Evolutionary conservation across 169 alveolate genomes (phyloP).

Genomic region (Cardiosporidium cionae): DNA sequence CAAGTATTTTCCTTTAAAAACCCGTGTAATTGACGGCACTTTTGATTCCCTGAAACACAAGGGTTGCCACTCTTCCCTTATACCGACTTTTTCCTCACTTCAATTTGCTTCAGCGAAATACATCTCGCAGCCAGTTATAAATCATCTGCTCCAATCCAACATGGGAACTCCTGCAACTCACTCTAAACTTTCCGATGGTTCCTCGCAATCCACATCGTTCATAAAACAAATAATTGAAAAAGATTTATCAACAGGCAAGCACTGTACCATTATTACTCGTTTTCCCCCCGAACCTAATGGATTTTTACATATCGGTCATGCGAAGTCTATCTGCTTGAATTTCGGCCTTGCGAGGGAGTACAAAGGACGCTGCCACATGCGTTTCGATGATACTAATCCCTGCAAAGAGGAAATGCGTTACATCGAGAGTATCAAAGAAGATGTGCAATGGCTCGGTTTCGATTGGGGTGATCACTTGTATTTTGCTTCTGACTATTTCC

Average conservation of each 20-base stretch:
- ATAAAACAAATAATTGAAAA: slow-evolving; percentile 11
- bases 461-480: slow-evolving; percentile 79
- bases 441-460: slow-evolving; percentile 93
- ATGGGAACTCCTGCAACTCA: no score
- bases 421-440: slow-evolving; percentile 83
- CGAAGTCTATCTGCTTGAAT: slow-evolving; percentile 94
- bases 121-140: no score
- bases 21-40: no score
- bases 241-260: slow-evolving; percentile 20
- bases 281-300: slow-evolving; percentile 99
- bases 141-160: no score
- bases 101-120: no score
- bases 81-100: no score
- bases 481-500: slow-evolving; percentile 95
- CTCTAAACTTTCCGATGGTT: no score
- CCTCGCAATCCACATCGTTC: no score
- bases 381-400: slow-evolving; percentile 99
- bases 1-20: no score
- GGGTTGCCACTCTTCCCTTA: no score
- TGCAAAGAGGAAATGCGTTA: slow-evolving; percentile 84
- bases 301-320: slow-evolving; percentile 98
- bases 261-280: slow-evolving; percentile 65
- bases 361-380: slow-evolving; percentile 87
- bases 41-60: no score
- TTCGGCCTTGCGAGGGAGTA: slow-evolving; percentile 86